Evolutionary conservation across 305 asterid species (phyloP).

Genomic region (Salvia sclarea): DNA sequence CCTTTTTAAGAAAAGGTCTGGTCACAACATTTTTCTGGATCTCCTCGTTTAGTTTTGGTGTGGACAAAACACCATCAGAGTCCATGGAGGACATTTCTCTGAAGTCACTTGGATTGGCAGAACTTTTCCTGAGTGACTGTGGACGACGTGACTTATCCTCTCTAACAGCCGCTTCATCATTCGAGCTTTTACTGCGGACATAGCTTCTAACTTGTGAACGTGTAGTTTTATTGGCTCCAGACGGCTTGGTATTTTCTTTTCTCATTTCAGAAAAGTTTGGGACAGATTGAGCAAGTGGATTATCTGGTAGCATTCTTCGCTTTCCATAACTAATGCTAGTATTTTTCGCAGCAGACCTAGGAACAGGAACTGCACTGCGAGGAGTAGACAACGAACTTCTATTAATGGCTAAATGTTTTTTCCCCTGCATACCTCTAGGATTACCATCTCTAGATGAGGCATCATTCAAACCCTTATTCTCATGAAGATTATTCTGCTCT

Average conservation of each 20-base stretch:
- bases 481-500: slow-evolving; percentile 44
- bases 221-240: slow-evolving; percentile 54
- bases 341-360: slow-evolving; percentile 56
- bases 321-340: slow-evolving; percentile 53
- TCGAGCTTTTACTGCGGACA: slow-evolving; percentile 56
- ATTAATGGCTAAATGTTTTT: slow-evolving; percentile 55
- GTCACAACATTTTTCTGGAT: slow-evolving; percentile 42
- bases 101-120: slow-evolving; percentile 48
- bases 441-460: slow-evolving; percentile 48
- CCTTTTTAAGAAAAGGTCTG: slow-evolving; percentile 60
- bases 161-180: slow-evolving; percentile 56
- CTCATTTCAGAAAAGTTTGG: slow-evolving; percentile 49
- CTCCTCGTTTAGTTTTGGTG: slow-evolving; percentile 53
- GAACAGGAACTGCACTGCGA: slow-evolving; percentile 57
- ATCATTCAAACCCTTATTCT: slow-evolving; percentile 47
- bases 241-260: slow-evolving; percentile 72
- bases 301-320: slow-evolving; percentile 67
- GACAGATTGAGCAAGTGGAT: slow-evolving; percentile 83
- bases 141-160: slow-evolving; percentile 64
- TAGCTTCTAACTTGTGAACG: slow-evolving; percentile 62
- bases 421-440: slow-evolving; percentile 50
- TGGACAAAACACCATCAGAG: slow-evolving; percentile 48
- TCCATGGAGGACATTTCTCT: slow-evolving; percentile 48
- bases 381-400: slow-evolving; percentile 51
- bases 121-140: slow-evolving; percentile 59